A percentile compares a stretch with the other conserved stretches of the same genome.
phyloP scores from a whole-genome alignment of 2,329 filamentous ascomycete species.

The Xylariaceae sp. region DNA sequence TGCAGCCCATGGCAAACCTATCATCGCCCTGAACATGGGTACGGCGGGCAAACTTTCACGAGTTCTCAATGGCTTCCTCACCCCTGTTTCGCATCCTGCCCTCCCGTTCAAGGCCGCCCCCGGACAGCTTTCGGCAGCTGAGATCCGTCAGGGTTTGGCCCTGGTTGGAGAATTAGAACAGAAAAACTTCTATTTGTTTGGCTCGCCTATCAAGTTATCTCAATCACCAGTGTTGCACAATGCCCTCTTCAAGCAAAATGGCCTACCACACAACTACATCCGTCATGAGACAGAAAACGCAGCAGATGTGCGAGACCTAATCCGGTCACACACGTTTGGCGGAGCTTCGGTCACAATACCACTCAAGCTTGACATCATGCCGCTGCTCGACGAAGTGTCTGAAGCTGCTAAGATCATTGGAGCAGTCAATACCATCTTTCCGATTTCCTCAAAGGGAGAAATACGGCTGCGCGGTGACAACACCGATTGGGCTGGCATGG shows the following conservation, averaged over 20 bases:
- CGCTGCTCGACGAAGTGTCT: slow-evolving; percentile 73
- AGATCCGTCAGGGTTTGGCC: slow-evolving; percentile 76
- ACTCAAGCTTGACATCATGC: slow-evolving; percentile 84
- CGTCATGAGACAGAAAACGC: slow-evolving; percentile 68
- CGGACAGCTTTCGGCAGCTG: slow-evolving; percentile 83
- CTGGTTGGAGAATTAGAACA: slow-evolving; percentile 74
- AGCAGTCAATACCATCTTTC: slow-evolving; percentile 90
- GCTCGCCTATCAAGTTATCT: slow-evolving; percentile 76
- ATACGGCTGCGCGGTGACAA: slow-evolving; percentile 75
- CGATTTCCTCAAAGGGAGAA: slow-evolving; percentile 42
- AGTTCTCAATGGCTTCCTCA: slow-evolving; percentile 88
- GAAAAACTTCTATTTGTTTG: slow-evolving; percentile 82
- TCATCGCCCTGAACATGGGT: slow-evolving; percentile 97
- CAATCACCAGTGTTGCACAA: slow-evolving; percentile 90
- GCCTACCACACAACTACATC: slow-evolving; percentile 80
- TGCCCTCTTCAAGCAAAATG: slow-evolving; percentile 68
- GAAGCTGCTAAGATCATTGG: slow-evolving; percentile 78
- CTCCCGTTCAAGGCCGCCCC: slow-evolving; percentile 93
- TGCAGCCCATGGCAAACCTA: slow-evolving; percentile 68
- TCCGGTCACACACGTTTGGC: slow-evolving; percentile 73
- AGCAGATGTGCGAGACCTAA: slow-evolving; percentile 57
- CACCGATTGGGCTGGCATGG: slow-evolving; percentile 94
- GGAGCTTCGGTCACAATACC: slow-evolving; percentile 96
- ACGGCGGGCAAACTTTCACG: slow-evolving; percentile 80
- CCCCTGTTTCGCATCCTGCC: slow-evolving; percentile 83